Evolutionary conservation across 176 grass and related monocot genomes (phyloP).

Genomic region (Coix lacrymajobi): DNA sequence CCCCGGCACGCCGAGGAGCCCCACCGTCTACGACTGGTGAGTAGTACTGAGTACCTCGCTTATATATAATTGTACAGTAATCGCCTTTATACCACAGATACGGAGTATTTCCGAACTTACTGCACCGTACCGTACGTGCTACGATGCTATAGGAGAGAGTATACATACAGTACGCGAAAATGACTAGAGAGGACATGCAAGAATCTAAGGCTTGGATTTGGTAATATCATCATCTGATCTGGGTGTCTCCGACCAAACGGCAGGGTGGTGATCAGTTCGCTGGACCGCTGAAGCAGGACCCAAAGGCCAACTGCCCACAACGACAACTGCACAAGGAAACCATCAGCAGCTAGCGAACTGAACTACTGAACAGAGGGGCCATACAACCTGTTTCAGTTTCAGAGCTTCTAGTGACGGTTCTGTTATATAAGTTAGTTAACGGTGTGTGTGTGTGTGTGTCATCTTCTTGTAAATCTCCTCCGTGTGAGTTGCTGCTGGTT

Average conservation of each 20-base stretch:
- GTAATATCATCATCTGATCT: background rate
- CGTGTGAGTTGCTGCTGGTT: background rate
- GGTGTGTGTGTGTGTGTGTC: background rate
- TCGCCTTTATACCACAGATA: background rate
- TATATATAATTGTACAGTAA: no score
- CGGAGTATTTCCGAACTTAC: background rate
- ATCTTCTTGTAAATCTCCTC: slow-evolving; percentile 14
- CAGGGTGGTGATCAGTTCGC: slow-evolving; percentile 87
- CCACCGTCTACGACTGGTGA: slow-evolving; percentile 91
- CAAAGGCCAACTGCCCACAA: background rate
- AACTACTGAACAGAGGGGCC: background rate
- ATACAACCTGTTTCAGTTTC: slow-evolving; percentile 16
- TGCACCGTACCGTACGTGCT: background rate
- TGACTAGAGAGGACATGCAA: background rate
- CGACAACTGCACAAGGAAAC: background rate
- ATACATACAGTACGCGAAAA: background rate
- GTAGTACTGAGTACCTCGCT: background rate
- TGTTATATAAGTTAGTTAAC: background rate
- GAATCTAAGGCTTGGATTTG: background rate
- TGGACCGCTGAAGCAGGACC: slow-evolving; percentile 40
- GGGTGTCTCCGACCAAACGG: background rate
- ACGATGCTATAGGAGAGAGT: background rate
- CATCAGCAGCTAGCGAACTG: background rate
- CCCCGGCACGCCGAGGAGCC: slow-evolving; percentile 53
- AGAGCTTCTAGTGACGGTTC: background rate